A percentile compares a stretch with the other conserved stretches of the same genome.
Conservation (phyloP, 495 filamentous ascomycete genomes). For the Hyaloscypha bicolor region DNA sequence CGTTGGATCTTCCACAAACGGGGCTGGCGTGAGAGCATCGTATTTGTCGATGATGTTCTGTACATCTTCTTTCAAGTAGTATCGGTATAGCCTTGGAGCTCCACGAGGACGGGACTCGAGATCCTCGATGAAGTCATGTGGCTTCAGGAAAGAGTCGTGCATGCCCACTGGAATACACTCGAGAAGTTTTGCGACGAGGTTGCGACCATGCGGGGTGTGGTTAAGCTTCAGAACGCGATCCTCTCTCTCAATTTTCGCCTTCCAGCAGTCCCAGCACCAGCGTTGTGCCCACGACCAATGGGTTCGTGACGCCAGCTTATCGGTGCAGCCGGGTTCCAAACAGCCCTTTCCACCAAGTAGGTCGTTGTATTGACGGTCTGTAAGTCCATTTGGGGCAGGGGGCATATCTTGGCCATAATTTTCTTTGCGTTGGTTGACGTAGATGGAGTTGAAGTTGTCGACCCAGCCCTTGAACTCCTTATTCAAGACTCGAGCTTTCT, state of each 20-base stretch:
- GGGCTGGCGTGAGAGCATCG: constrained; percentile 27
- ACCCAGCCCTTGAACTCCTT: constrained; percentile 22
- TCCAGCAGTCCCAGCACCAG: constrained; percentile 32
- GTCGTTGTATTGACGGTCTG: constrained; percentile 29
- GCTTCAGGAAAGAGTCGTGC: constrained; percentile 32
- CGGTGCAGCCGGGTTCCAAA: constrained; percentile 19
- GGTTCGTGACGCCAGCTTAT: constrained; percentile 20
- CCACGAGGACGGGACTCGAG: constrained; percentile 15
- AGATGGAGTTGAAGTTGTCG: constrained; percentile 27
- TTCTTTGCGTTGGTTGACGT: constrained; percentile 30
- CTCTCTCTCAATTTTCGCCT: constrained; percentile 29
- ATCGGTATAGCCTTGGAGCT: constrained; percentile 27
- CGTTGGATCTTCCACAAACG: constrained; percentile 21
- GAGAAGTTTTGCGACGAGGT: constrained; percentile 25
- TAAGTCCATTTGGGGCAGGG: constrained; percentile 13
- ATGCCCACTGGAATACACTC: constrained; percentile 32
- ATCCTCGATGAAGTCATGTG: constrained; percentile 29
- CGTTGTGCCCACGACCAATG: constrained; percentile 34
- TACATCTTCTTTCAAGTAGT: constrained; percentile 25
- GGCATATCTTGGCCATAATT: constrained; percentile 34
- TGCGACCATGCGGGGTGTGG: constrained; percentile 8
- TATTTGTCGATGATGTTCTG: constrained; percentile 26
- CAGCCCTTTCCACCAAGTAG: constrained; percentile 33
- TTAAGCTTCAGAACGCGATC: constrained; percentile 27
- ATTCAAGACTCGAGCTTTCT: constrained; percentile 28